A percentile compares a stretch with the other conserved stretches of the same genome.
Evolutionary conservation across 1,284 basidiomycete genomes (phyloP).

Genomic region (Fomitopsis pinicola): DNA sequence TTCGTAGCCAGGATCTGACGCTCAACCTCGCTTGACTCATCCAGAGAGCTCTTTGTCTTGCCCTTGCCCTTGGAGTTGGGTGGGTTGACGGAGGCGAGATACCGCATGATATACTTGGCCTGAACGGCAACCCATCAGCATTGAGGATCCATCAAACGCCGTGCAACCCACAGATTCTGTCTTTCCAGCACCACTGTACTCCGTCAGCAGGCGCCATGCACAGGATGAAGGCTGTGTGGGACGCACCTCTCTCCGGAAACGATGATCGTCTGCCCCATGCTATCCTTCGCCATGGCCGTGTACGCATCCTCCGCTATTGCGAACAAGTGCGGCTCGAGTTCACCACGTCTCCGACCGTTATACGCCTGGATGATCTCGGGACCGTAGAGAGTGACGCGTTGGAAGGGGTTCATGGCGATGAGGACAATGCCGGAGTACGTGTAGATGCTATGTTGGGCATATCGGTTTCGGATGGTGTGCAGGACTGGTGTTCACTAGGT

Average conservation of each 20-base stretch:
- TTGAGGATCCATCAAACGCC: not conserved
- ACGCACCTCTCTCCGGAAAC: slow-evolving; percentile 95
- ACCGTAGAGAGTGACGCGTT: slow-evolving; percentile 89
- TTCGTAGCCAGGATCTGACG: slow-evolving; percentile 97
- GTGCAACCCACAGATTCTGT: slow-evolving; percentile 84
- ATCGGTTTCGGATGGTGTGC: slow-evolving; percentile 95
- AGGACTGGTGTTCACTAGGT: slow-evolving; percentile 55
- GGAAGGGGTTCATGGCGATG: slow-evolving; percentile 98
- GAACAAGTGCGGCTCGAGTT: slow-evolving; percentile 96
- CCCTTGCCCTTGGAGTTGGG: slow-evolving; percentile 60
- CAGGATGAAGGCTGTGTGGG: slow-evolving; percentile 9
- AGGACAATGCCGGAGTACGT: slow-evolving; percentile 98
- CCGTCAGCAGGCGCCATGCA: slow-evolving; percentile 6
- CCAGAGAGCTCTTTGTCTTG: slow-evolving; percentile 66
- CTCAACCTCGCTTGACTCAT: slow-evolving; percentile 92
- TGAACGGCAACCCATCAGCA: slow-evolving; percentile 25
- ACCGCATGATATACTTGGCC: slow-evolving; percentile 99
- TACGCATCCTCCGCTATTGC: slow-evolving; percentile 99
- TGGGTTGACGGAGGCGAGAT: slow-evolving; percentile 97
- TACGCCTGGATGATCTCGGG: slow-evolving; percentile 98
- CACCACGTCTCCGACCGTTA: slow-evolving; percentile 87
- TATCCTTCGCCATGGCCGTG: slow-evolving; percentile 94
- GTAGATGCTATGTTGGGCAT: slow-evolving; percentile 96
- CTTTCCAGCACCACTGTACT: slow-evolving; percentile 92
- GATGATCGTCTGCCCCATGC: slow-evolving; percentile 97